phyloP scores from a whole-genome alignment of 805 yeast species.

The Metschnikowia gelsemii region DNA sequence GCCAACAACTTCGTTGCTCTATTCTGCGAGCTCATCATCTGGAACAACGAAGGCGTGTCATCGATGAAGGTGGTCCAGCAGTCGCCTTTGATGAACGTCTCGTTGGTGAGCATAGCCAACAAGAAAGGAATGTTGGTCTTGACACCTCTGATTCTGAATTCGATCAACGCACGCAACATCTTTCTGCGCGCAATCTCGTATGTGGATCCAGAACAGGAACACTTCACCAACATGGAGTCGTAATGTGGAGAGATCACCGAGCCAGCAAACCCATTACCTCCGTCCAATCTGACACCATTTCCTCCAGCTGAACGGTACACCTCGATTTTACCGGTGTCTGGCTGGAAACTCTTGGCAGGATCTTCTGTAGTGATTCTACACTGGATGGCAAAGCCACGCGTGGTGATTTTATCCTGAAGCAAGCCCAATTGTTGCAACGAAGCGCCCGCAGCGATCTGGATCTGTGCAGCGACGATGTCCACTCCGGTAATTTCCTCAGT shows the following conservation, averaged over 20 bases:
- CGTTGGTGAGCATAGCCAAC: conserved; percentile 86
- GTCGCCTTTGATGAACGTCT: conserved; percentile 76
- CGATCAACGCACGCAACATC: conserved; percentile 95
- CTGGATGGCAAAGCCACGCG: conserved; percentile 97
- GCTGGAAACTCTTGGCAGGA: conserved; percentile 94
- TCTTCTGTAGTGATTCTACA: conserved; percentile 99
- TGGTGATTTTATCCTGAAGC: conserved; percentile 89
- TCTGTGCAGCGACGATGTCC: conserved; percentile 96
- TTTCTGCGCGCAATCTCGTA: conserved; percentile 96
- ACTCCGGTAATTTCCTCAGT: conserved; percentile 99
- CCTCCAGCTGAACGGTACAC: conserved; percentile 99
- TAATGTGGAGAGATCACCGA: conserved; percentile 95
- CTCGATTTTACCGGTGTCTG: conserved; percentile 97
- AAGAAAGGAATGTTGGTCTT: conserved; percentile 97
- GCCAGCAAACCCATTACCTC: conserved; percentile 98
- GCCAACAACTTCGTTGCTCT: conserved; percentile 93
- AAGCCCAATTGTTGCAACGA: conserved; percentile 86
- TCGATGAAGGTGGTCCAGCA: conserved; percentile 99
- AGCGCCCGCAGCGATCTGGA: conserved; percentile 98
- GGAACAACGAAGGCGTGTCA: conserved; percentile 94
- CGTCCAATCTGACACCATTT: conserved; percentile 97
- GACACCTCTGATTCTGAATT: conserved; percentile 98
- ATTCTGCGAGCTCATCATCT: conserved; percentile 91
- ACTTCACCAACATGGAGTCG: conserved; percentile 97
- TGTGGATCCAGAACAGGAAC: conserved; percentile 95